Percentiles rank a stretch among this genome's conserved stretches.
These are phyloP conservation scores for Stagonosporopsis rhizophila DNA, from an alignment of 2,329 filamentous ascomycete species.

Conservation along the genomic window DNA sequence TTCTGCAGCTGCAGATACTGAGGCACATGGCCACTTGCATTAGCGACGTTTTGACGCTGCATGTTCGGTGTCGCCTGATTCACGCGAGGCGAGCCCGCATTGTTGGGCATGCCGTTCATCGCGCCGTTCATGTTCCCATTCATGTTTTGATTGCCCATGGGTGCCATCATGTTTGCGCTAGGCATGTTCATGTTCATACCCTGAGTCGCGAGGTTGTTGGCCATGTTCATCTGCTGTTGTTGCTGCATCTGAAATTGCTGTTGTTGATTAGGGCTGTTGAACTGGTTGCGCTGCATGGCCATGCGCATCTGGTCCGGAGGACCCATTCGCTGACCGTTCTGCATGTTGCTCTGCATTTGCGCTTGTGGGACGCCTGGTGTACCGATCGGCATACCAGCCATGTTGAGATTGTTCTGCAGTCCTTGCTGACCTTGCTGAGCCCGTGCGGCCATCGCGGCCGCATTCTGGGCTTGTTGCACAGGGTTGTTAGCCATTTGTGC, in stretches of 20 bases:
- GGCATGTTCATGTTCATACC: constrained; percentile 46
- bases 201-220: constrained; percentile 38
- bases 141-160: constrained; percentile 41
- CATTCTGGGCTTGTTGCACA: constrained; percentile 41
- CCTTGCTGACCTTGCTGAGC: constrained; percentile 50
- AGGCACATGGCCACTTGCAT: constrained; percentile 46
- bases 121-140: constrained; percentile 44
- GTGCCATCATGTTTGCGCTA: constrained; percentile 46
- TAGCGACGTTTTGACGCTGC: constrained; percentile 37
- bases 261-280: constrained; percentile 41
- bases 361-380: constrained; percentile 70
- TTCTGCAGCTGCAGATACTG: constrained; percentile 44
- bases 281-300: constrained; percentile 48
- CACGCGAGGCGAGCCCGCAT: constrained; percentile 44
- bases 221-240: constrained; percentile 44
- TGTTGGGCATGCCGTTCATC: constrained; percentile 47
- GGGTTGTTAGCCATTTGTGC: constrained; percentile 40
- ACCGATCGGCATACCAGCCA: constrained; percentile 60
- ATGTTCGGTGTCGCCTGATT: constrained; percentile 41
- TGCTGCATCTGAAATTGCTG: constrained; percentile 45
- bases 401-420: constrained; percentile 59
- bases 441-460: constrained; percentile 43
- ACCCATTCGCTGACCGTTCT: constrained; percentile 65
- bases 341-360: constrained; percentile 68
- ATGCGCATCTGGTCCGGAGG: constrained; percentile 50